Evolutionary conservation across 228 moss, liverwort and hornwort species (phyloP).

Genomic region (Sphagnum magellanicum): DNA sequence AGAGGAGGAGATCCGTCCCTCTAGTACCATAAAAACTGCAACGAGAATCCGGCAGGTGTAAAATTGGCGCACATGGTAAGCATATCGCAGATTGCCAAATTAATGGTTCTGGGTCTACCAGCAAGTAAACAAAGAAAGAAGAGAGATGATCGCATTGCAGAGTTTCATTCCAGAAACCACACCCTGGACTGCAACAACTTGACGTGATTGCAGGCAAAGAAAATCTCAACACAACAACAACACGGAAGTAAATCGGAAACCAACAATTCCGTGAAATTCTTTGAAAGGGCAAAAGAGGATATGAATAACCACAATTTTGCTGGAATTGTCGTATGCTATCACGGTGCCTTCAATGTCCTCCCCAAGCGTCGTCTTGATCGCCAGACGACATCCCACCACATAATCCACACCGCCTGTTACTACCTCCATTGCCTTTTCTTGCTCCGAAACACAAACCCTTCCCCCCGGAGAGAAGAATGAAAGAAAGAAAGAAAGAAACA

Average conservation of each 20-base stretch:
- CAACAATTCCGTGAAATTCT: not conserved
- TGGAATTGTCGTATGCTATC: constrained; percentile 71
- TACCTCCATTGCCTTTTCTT: constrained; percentile 8
- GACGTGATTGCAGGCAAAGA: not conserved
- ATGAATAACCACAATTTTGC: constrained; percentile 92
- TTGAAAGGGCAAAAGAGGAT: constrained; percentile 40
- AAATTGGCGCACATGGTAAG: too few relatives aligned
- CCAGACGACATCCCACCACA: constrained; percentile 75
- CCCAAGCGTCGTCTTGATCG: constrained; percentile 90
- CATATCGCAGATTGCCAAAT: too few relatives aligned
- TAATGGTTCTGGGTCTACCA: too few relatives aligned
- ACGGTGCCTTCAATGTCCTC: constrained; percentile 92
- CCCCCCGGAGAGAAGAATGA: not conserved
- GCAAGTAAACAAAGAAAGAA: not conserved
- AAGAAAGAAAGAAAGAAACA: not conserved
- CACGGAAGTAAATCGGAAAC: not conserved
- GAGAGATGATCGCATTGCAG: not conserved
- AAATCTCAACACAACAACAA: not conserved
- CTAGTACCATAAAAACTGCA: too few relatives aligned
- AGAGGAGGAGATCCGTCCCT: too few relatives aligned
- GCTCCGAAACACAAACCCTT: not conserved
- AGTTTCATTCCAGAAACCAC: too few relatives aligned
- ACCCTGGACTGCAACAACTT: not conserved
- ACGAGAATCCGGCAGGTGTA: too few relatives aligned
- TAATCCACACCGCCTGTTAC: constrained; percentile 63